Evolutionary conservation across 2,329 filamentous ascomycete species (phyloP), one percentile per base, ranked within the genome.

Genomic region (Diaporthe longicolla): DNA sequence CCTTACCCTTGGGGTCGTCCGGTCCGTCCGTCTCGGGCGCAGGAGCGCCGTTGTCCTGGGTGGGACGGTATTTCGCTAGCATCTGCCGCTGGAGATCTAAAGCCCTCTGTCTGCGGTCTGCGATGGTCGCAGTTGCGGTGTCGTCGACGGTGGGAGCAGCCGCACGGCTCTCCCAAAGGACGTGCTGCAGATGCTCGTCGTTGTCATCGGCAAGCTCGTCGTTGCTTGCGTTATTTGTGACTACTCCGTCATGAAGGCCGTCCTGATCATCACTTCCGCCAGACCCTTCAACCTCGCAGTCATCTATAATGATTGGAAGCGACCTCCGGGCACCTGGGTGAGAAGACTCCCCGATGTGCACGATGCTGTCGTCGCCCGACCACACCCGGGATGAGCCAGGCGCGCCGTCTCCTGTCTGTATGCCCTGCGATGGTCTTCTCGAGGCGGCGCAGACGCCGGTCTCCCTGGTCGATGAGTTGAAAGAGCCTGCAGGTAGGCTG

Each of bases 341-440:
- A 8, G 24, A 21, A 7, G 37, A 69, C 35, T 71, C 24, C 11
- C 69, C 57, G 35, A 29, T 8, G 69, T 21, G 54, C 24, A 32
- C 21, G 48, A 71, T 21, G 48, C 59, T 71, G 15, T 24, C 57
- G n/a, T 13, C 40, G 29, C 69, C 57, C 11, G 55, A 71, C n/a
- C 43, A 68, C 50, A 35, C 19, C 19, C 43, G 65, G 19, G 26
- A 10, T 35, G n/a, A 35, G 24, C 35, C 52, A 9, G 17, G 29
- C 15, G 7, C 45, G 5, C 29, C 61, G 32, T 52, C 29, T 15
- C 21, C 29, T 24, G 21, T 5, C 61, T 35, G 26, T 21, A 21
- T 10, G 5, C 10, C 26, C 45, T 19, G 63, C 19, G 43, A 43
- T 43, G 7, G 29, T 17, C 24, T 5, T 1, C 10, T 24, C 4